Percentiles rank a stretch among this genome's conserved stretches.
Conservation (phyloP, 306 rosid species). For the Cicer bijugum region DNA sequence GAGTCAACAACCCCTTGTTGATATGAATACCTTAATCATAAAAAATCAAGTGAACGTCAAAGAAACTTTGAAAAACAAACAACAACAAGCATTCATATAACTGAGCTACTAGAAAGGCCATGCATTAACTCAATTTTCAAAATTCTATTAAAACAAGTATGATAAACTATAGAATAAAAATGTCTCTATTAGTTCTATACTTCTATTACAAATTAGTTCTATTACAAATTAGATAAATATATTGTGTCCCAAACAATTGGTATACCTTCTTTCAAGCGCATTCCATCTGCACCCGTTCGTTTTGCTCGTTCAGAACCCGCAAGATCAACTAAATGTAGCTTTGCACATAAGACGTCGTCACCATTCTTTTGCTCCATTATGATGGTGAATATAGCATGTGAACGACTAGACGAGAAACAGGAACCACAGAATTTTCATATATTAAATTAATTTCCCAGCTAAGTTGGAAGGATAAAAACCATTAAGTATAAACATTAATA, state of each 20-base stretch:
- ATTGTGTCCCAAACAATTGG: background rate
- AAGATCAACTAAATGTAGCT: constrained; percentile 88
- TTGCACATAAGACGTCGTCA: constrained; percentile 84
- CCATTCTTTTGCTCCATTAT: constrained; percentile 93
- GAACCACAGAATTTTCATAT: constrained; percentile 32
- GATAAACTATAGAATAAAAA: constrained; percentile 5
- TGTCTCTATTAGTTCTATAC: background rate
- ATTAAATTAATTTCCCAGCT: constrained; percentile 36
- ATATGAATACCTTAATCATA: constrained; percentile 81
- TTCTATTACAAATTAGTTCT: background rate
- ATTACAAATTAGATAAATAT: background rate
- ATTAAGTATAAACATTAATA: constrained; percentile 25
- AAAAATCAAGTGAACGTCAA: constrained; percentile 19
- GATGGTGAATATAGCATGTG: constrained; percentile 96
- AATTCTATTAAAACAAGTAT: background rate
- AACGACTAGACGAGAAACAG: constrained; percentile 62
- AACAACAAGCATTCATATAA: constrained; percentile 6
- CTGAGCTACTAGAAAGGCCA: background rate
- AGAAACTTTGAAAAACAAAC: background rate
- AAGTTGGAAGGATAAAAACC: constrained; percentile 20
- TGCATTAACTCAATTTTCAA: background rate
- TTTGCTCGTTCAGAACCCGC: constrained; percentile 99
- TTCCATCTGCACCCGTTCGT: constrained; percentile 96
- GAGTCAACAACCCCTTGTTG: constrained; percentile 89
- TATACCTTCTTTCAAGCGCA: constrained; percentile 98